These are phyloP conservation scores for Triticum dicoccoides DNA, from an alignment of 176 grass and related monocot genomes.

Conservation along the genomic window DNA sequence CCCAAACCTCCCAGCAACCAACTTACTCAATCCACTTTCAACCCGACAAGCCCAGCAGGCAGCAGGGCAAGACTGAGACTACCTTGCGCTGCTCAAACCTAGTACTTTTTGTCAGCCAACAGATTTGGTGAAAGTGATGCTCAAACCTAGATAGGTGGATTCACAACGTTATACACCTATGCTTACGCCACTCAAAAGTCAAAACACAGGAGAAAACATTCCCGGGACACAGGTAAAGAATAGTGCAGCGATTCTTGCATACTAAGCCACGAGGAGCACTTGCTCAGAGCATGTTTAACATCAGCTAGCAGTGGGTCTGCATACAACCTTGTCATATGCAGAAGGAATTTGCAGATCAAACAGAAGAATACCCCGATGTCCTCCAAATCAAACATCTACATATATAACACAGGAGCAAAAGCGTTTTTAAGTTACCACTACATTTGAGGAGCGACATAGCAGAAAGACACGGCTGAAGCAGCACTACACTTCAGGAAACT, in stretches of 20 bases:
- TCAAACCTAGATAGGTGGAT: too few species aligned
- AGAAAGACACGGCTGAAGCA: not conserved
- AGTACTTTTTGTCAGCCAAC: not conserved
- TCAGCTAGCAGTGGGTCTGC: too few species aligned
- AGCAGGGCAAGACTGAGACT: too few species aligned
- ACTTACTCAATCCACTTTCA: too few species aligned
- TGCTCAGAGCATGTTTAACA: not conserved
- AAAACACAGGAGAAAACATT: not conserved
- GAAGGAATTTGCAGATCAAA: not conserved
- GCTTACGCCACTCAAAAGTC: too few species aligned
- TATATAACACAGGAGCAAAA: constrained; percentile 17
- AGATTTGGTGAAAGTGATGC: not conserved
- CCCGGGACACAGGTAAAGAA: not conserved
- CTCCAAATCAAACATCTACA: constrained; percentile 13
- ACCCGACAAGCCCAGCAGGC: too few species aligned
- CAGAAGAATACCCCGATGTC: not conserved
- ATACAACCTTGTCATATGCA: not conserved
- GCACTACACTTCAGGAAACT: not conserved
- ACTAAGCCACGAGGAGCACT: not conserved
- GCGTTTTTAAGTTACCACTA: not conserved
- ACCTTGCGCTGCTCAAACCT: too few species aligned
- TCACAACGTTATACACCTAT: not conserved
- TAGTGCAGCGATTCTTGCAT: not conserved
- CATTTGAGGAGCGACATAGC: not conserved
- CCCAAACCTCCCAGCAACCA: too few species aligned